Conservation (phyloP, 345 rosid species). For the Eucalyptus guilfoylei region DNA sequence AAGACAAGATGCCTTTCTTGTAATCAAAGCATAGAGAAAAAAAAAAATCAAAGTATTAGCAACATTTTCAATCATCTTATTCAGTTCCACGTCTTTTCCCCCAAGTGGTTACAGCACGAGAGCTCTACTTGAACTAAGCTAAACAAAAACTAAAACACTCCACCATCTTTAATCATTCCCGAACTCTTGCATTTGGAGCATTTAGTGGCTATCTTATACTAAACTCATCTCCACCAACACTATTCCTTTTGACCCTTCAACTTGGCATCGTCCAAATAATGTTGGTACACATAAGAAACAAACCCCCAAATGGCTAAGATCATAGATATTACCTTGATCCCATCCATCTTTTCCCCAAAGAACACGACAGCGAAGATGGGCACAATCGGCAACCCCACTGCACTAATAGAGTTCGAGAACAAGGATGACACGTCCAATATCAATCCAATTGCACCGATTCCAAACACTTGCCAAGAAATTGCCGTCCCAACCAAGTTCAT, state of each 20-base stretch:
- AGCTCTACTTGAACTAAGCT: background rate
- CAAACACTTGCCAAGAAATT: slow-evolving; percentile 17
- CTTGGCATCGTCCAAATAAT: slow-evolving; percentile 7
- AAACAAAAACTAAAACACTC: background rate
- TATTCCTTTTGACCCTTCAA: background rate
- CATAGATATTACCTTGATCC: slow-evolving; percentile 18
- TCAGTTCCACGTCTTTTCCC: background rate
- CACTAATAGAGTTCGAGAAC: slow-evolving; percentile 14
- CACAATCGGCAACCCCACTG: slow-evolving; percentile 20
- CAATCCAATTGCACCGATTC: slow-evolving; percentile 19
- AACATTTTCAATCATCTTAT: background rate
- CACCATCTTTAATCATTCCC: background rate
- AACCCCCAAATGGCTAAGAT: slow-evolving; percentile 35
- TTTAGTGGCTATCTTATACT: background rate
- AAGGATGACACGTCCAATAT: slow-evolving; percentile 25
- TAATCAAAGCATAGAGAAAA: background rate
- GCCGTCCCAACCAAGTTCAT: slow-evolving; percentile 22
- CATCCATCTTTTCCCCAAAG: slow-evolving; percentile 24
- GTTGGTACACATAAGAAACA: slow-evolving; percentile 25
- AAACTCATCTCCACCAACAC: background rate
- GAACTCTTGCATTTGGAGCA: background rate
- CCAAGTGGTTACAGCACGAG: background rate
- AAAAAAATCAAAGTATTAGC: background rate
- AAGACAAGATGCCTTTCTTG: background rate
- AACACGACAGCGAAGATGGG: slow-evolving; percentile 24